Evolutionary conservation across 805 yeast genomes (phyloP), one percentile per base, ranked within the genome.

Genomic region (Candida patagonica): DNA sequence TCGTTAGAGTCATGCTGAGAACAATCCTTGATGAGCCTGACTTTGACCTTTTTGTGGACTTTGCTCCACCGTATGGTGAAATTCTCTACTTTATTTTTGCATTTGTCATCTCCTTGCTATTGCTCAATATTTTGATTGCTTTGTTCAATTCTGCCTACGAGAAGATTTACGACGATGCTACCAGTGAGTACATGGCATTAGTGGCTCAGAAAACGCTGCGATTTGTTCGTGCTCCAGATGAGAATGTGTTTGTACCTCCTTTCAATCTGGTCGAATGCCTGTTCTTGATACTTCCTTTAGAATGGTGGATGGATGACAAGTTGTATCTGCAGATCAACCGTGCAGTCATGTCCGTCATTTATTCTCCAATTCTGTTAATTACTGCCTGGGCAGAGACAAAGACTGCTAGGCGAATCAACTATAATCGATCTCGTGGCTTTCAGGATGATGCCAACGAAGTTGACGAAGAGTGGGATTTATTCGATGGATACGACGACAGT

Each of bases 201-300:
- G 82, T 82, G 49, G 83, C 95, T 3, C 81, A 81, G 46, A 84
- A 86, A 65, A 84, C 94, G 0, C 68, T 86, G 50, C 70, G 88
- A 45, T 86, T 81, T 56, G 76, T 85, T 39, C 70, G 95, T 50
- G 95, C 95, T 0, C 95, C 95, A 0, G 95, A 86, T 62, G 79
- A 76, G 42, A 76, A 81, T 53, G 81, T 85, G 30, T 86, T 75
- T 56, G 87, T 84, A 20, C 89, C 95, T 4, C 95, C 95, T 4
- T 69, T 84, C 47, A 86, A 86, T 56, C 57, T 86, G 49, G 60
- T 86, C 40, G 95, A 86, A 58, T 36, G 79, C 1, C 35, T 73
- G 6, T 50, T 77, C 4, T 55, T 70, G 22, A 76, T 76, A 22
- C 16, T 71, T 12, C 68, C 69, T 40, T 51, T 67, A 39, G 56